phyloP scores from a whole-genome alignment of 176 grass and related monocot species.

The Zizania latifolia region DNA sequence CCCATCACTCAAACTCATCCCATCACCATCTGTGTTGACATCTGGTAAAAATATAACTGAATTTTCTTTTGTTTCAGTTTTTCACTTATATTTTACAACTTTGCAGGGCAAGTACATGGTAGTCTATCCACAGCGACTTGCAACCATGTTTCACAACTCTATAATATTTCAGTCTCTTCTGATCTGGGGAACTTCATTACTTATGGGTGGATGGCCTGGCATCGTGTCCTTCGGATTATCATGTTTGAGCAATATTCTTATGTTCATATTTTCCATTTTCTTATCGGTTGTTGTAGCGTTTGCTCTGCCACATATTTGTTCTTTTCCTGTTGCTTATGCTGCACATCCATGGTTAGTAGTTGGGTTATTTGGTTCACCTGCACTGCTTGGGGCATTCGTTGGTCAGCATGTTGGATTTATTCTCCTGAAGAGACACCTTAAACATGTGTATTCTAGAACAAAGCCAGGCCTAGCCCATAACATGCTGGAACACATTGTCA shows the following conservation, averaged over 20 bases:
- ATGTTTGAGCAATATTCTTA: conserved; percentile 75
- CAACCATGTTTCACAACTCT: conserved; percentile 83
- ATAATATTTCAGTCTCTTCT: conserved; percentile 91
- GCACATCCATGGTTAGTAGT: conserved; percentile 75
- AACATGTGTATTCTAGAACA: conserved; percentile 31
- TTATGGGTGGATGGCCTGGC: conserved; percentile 71
- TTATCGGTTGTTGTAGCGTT: conserved; percentile 64
- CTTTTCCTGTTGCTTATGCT: conserved; percentile 67
- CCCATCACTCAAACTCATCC: neutral
- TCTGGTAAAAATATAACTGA: conserved; percentile 15
- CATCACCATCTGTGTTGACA: neutral
- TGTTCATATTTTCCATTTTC: conserved; percentile 60
- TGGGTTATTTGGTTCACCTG: conserved; percentile 90
- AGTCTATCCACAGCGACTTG: conserved; percentile 67
- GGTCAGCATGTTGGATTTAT: conserved; percentile 85
- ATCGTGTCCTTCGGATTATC: conserved; percentile 68
- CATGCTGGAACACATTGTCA: conserved; percentile 39
- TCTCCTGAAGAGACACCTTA: conserved; percentile 46
- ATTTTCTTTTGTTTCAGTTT: neutral
- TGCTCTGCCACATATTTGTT: conserved; percentile 56
- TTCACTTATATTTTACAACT: neutral
- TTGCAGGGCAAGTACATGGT: conserved; percentile 96
- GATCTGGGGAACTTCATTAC: conserved; percentile 78
- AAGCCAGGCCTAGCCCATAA: conserved; percentile 28
- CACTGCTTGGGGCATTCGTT: conserved; percentile 77